Conservation (phyloP, 2,329 filamentous ascomycete genomes). For the Epichloe amarillans region DNA sequence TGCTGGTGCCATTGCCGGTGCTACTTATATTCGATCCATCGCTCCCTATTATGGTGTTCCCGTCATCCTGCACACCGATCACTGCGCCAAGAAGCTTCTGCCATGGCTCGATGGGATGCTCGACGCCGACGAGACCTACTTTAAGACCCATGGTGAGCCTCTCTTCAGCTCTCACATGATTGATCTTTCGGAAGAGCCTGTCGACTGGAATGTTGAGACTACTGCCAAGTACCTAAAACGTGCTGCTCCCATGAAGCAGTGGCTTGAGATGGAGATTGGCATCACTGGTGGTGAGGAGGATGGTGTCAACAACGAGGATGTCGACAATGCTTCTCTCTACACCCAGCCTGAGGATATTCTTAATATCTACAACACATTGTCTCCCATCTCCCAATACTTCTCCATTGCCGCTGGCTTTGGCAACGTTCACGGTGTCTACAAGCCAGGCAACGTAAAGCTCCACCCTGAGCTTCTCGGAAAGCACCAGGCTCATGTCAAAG, state of each 20-base stretch:
- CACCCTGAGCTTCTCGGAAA: constrained; percentile 92
- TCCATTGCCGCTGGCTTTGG: constrained; percentile 96
- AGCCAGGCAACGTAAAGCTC: constrained; percentile 92
- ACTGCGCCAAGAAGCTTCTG: constrained; percentile 98
- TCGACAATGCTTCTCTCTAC: constrained; percentile 95
- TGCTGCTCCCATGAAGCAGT: constrained; percentile 93
- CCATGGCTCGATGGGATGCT: constrained; percentile 96
- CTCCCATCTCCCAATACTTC: constrained; percentile 86
- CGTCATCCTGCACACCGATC: constrained; percentile 91
- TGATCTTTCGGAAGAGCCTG: constrained; percentile 83
- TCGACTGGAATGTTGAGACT: constrained; percentile 83
- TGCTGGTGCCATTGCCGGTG: constrained; percentile 73
- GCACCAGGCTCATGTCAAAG: constrained; percentile 86
- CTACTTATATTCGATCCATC: constrained; percentile 84
- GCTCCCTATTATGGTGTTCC: constrained; percentile 81
- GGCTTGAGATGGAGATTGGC: constrained; percentile 84
- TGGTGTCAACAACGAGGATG: constrained; percentile 95
- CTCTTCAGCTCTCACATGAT: constrained; percentile 99
- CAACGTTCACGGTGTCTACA: constrained; percentile 98
- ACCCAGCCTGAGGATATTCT: constrained; percentile 96
- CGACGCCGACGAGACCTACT: constrained; percentile 86
- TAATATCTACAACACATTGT: constrained; percentile 76
- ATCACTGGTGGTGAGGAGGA: constrained; percentile 97
- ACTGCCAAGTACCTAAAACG: constrained; percentile 90
- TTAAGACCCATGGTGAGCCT: constrained; percentile 84